Evolutionary conservation across 768 basidiomycete species (phyloP), one percentile per base, ranked within the genome.

Genomic region (Russula virescens): DNA sequence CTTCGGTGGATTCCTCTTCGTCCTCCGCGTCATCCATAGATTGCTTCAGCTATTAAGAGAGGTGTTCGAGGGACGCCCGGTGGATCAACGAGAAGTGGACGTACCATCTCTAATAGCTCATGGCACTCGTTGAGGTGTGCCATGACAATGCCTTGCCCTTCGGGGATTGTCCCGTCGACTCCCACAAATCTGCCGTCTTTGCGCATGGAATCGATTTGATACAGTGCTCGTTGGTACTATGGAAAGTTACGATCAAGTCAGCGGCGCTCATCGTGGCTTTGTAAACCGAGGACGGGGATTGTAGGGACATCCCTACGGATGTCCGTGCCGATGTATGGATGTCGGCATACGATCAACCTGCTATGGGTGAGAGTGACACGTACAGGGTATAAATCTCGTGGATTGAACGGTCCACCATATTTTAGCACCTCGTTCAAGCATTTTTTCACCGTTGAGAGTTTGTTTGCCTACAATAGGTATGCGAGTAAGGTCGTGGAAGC

Each of bases 71-170:
- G 50, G 34, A 47, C 21, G 61, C 55, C 35, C 25, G 16, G 21
- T 2, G 23, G 26, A 47, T 31, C 7, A 2, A 28, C 38, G 21
- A 19, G 25, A 21, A 55, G 31, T 8, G 11, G 43, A 71, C 82
- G 45, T 67, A 91, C 91, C 94, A 98, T 96, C 76, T 94, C 94
- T 14, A 98, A 78, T 59, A 98, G 77, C 73, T 98, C 96, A 70
- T 98, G 96, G 62, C 94, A 96, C 74, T 98, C 96, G 66, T 89
- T 94, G 55, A 98, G 76, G 73, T 98, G 94, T 4, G 96, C 95
- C 81, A 94, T 94, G 57, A 98, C 82, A 68, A 96, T 93, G 16
- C 92, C 96, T 72, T 98, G 96, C 2, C 96, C 96, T 73, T 98
- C 96, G 1, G 96, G 96, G 67, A 98, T 84, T 28, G 81, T 78